These are phyloP conservation scores for Lipomyces sp. DNA, from an alignment of 805 yeast species.

Conservation along the genomic window DNA sequence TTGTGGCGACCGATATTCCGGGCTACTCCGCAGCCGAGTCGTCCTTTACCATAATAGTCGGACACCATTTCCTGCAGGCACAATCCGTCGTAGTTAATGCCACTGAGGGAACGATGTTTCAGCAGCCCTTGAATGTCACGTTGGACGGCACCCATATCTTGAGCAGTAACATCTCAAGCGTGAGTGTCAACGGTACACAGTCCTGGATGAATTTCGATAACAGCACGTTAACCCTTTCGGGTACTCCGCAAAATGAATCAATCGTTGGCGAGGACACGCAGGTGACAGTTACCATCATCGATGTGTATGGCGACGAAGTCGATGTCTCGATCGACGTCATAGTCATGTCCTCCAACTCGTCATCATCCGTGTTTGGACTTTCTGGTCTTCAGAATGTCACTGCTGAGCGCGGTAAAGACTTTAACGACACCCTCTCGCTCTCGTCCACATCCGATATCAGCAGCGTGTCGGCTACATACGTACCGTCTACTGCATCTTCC, in stretches of 20 bases:
- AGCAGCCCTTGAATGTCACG: conserved; percentile 52
- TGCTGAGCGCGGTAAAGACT: conserved; percentile 60
- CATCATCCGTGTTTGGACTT: conserved; percentile 50
- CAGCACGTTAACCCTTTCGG: conserved; percentile 67
- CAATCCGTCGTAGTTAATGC: conserved; percentile 68
- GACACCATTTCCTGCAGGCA: conserved; percentile 84
- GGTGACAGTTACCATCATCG: conserved; percentile 53
- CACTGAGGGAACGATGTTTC: conserved; percentile 64
- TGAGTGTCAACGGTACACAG: conserved; percentile 60
- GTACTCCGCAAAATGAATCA: conserved; percentile 63
- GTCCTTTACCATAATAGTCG: conserved; percentile 73
- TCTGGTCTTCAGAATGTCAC: conserved; percentile 55
- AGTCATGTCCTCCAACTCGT: conserved; percentile 36
- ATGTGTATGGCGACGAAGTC: conserved; percentile 45
- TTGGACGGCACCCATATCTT: conserved; percentile 64
- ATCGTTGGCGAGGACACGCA: conserved; percentile 39
- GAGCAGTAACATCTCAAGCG: conserved; percentile 58
- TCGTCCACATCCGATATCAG: conserved; percentile 61
- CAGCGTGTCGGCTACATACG: conserved; percentile 18
- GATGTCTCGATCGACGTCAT: conserved; percentile 35
- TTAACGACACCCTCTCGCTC: conserved; percentile 62
- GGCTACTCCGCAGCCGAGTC: conserved; percentile 77
- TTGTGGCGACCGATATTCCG: conserved; percentile 77
- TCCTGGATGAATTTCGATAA: conserved; percentile 71
- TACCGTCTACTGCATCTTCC: conserved; percentile 20